A percentile compares a stretch with the other conserved stretches of the same genome.
phyloP scores from a whole-genome alignment of 2,329 filamentous ascomycete genomes.

The Zarea fungicola region DNA sequence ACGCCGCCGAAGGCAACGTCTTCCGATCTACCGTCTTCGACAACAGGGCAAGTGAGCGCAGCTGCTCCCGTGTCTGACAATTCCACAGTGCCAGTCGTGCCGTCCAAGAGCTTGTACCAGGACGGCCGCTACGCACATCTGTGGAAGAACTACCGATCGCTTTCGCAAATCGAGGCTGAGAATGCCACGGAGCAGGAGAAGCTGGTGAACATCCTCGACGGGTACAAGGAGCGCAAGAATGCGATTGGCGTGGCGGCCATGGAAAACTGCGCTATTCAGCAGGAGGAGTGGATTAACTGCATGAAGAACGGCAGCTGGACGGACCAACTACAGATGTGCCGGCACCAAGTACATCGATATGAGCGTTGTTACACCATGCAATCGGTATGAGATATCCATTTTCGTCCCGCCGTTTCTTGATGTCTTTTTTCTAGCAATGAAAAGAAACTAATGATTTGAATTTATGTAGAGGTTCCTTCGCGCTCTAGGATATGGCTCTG shows the following conservation, averaged over 20 bases:
- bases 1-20: conserved; percentile 22
- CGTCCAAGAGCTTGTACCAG: conserved; percentile 48
- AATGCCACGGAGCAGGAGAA: conserved; percentile 73
- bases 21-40: neutral
- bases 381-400: conserved; percentile 48
- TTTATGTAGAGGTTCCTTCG: conserved; percentile 70
- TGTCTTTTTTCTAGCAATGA: neutral
- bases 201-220: conserved; percentile 72
- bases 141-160: conserved; percentile 85
- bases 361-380: conserved; percentile 89
- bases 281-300: conserved; percentile 77
- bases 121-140: conserved; percentile 72
- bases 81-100: conserved; percentile 32
- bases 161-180: conserved; percentile 61
- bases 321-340: conserved; percentile 74
- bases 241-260: conserved; percentile 75
- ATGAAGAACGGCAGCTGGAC: conserved; percentile 66
- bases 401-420: neutral
- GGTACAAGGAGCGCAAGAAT: conserved; percentile 75
- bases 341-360: conserved; percentile 68
- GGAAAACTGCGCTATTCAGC: conserved; percentile 89
- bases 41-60: conserved; percentile 13
- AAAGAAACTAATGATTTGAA: neutral
- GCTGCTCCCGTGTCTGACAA: conserved; percentile 19
- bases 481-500: conserved; percentile 78